Evolutionary conservation across 2,329 filamentous ascomycete species (phyloP).

Genomic region (Zymoseptoria pseudotritici): DNA sequence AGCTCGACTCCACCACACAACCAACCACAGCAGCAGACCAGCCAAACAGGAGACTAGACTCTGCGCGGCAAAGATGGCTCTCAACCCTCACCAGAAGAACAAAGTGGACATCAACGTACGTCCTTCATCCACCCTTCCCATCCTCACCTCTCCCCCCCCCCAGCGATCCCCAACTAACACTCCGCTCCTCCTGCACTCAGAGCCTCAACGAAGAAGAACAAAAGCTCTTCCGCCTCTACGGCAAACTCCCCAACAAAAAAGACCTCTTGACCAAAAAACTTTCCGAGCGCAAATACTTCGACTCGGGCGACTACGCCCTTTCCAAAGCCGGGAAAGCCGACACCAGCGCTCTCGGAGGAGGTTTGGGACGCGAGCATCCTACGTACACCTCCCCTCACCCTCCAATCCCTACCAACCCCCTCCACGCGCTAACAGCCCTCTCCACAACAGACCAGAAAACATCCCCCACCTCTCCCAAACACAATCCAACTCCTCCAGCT

Average conservation of each 20-base stretch:
- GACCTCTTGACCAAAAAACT: slow-evolving; percentile 96
- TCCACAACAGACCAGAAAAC: slow-evolving; percentile 28
- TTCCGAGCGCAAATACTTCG: slow-evolving; percentile 98
- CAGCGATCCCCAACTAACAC: background rate
- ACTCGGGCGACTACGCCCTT: slow-evolving; percentile 89
- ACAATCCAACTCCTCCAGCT: slow-evolving; percentile 16
- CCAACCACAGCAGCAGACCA: background rate
- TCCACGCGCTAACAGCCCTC: slow-evolving; percentile 7
- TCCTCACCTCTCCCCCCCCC: background rate
- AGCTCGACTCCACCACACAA: background rate
- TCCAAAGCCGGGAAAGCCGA: slow-evolving; percentile 95
- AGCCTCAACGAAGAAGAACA: slow-evolving; percentile 79
- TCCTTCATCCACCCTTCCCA: slow-evolving; percentile 27
- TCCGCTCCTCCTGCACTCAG: background rate
- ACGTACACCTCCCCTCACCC: slow-evolving; percentile 52
- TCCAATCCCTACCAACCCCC: background rate
- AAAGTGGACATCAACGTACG: slow-evolving; percentile 93
- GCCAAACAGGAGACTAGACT: background rate
- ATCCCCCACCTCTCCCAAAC: slow-evolving; percentile 32
- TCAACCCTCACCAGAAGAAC: slow-evolving; percentile 98
- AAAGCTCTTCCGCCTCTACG: slow-evolving; percentile 91
- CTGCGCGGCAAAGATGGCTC: slow-evolving; percentile 9
- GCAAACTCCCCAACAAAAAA: slow-evolving; percentile 93
- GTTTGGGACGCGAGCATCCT: slow-evolving; percentile 89
- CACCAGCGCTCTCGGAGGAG: slow-evolving; percentile 68